Percentiles rank a stretch among this genome's conserved stretches.
phyloP scores from a whole-genome alignment of 2,329 filamentous ascomycete species.

The Fusarium veterinarium region DNA sequence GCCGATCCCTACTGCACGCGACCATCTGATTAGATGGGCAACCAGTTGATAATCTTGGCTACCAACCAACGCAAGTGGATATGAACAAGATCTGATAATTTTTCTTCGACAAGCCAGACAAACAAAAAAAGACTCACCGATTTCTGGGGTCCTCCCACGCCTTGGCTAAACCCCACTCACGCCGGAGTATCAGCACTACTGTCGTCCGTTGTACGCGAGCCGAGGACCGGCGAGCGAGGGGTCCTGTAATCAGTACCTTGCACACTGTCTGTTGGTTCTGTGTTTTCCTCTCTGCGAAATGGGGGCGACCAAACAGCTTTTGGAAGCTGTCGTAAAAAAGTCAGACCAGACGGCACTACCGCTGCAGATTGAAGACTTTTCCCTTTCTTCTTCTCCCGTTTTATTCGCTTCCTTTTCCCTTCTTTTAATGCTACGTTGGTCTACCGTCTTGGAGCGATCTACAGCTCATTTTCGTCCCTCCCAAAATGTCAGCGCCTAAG shows the following conservation, averaged over 20 bases:
- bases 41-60: conserved; percentile 22
- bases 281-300: neutral
- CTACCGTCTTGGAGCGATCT: neutral
- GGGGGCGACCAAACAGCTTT: conserved; percentile 2
- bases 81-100: conserved; percentile 21
- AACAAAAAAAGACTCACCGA: conserved; percentile 3
- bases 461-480: neutral
- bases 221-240: conserved; percentile 6
- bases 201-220: neutral
- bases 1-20: conserved; percentile 16
- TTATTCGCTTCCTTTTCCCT: neutral
- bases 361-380: neutral
- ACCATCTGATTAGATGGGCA: conserved; percentile 28
- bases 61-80: conserved; percentile 5
- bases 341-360: conserved; percentile 10
- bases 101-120: neutral
- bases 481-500: conserved; percentile 17
- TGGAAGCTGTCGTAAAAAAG: neutral
- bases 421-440: conserved; percentile 5
- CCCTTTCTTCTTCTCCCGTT: neutral
- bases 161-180: neutral
- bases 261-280: conserved; percentile 14
- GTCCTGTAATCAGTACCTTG: neutral
- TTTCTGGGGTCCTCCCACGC: neutral
- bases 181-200: neutral